Evolutionary conservation across 2,329 filamentous ascomycete genomes (phyloP), one percentile per base, ranked within the genome.

Genomic region (Fusarium penzigii): DNA sequence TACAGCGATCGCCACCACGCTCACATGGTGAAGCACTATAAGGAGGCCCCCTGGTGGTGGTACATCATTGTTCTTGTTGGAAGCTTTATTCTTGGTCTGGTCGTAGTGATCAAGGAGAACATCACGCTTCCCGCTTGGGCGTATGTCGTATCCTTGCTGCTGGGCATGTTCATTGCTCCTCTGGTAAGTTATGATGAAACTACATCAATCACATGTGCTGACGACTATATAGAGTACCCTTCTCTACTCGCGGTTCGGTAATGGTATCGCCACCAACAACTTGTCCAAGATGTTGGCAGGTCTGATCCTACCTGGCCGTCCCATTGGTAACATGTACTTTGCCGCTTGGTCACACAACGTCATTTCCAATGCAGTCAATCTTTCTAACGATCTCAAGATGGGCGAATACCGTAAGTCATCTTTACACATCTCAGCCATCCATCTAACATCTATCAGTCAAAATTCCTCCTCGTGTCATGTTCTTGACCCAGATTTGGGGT

Each of bases 261-360:
- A 79, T 42, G 81, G 81, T 12, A 82, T 84, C 34, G 78, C 79
- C 8, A 84, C 80, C 3, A 83, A 83, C 61, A 81, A 83, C 50
- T 52, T 84, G 39, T 83, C 79, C 17, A 82, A 83, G 57, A 80
- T 83, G 79, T 52, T 83, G 44, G 80, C 75, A 1, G 80, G 80
- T 46, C 68, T 81, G 3, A 66, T 79, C 51, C 57, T 82, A 3
- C 80, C 80, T 2, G 76, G 73, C 2, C 74, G 75, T 1, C 80
- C 80, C 1, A 58, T 83, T 5, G 80, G 78, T 3, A 83, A 83
- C 64, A 80, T 83, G 77, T 83, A 82, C 64, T 83, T 83, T 61
- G 77, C 80, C 8, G 76, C 76, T 11, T 84, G 80, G 80, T 83
- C 80, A 1, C 81, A 84, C 65, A 81, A 78, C 38, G 78, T 83